Evolutionary conservation across 257 asterid species (phyloP), one percentile per base, ranked within the genome.

Genomic region (Datura wrightii): DNA sequence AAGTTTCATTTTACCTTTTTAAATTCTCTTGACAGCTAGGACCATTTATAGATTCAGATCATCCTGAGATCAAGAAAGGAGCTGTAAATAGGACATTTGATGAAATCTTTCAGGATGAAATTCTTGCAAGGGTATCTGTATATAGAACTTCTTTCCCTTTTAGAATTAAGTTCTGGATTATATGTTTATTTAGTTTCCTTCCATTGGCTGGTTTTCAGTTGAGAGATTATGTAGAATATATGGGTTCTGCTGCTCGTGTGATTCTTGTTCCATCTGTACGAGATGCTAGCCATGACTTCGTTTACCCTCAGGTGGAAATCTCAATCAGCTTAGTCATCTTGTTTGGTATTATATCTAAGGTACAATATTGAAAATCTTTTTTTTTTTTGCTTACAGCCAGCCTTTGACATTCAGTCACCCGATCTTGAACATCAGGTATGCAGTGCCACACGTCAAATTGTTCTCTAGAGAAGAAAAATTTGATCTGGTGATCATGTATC

Each of bases 211-310:
- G 39, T 86, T 90, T 89, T 60, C 83, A 97, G 98, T 95, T 95
- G 83, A 96, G 92, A 95, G 99, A 97, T 89, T 97, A 97, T 85
- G 94, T 92, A 19, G 99, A 97, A 84, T 97, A 88, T 79, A 94
- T 97, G 98, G 98, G 99, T 55, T 89, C 98, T 83, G 14, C 94
- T n/a, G 97, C 87, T 58, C 91, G 84, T 6, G 97, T 95, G 91
- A 88, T 97, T 87, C 94, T 97, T 84, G 89, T 94, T 88, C 99
- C 98, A 86, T 95, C 99, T 41, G 83, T 89, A 85, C 92, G 97
- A 86, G 99, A 97, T 95, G 97, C 98, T 56, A 89, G 94, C 90
- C 99, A 95, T 83, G 99, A 97, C 90, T 91, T 89, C 76, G 96
- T 95, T 85, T 97, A 93, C 90, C 99, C 99, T 83, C 98, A 97